Percentiles rank a stretch among this genome's conserved stretches.
Conservation (phyloP, 148 eudicot species). For the Pouteria glomerata region DNA sequence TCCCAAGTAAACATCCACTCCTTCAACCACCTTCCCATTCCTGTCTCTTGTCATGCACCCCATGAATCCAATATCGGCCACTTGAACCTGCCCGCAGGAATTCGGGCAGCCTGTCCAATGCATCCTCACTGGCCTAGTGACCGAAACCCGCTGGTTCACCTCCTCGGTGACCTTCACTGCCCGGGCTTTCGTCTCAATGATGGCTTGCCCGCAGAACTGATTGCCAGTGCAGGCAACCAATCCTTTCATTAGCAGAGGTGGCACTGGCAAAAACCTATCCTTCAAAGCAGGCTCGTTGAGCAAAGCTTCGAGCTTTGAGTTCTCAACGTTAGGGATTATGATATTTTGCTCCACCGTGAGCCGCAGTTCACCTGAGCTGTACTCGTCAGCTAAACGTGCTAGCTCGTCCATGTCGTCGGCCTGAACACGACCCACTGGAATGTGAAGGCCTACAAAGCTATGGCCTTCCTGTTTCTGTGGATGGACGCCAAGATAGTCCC, state of each 20-base stretch:
- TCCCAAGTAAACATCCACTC: conserved; percentile 77
- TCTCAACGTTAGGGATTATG: conserved; percentile 68
- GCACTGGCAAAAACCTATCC: conserved; percentile 63
- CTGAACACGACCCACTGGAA: conserved; percentile 89
- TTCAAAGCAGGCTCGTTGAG: conserved; percentile 64
- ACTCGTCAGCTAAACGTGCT: conserved; percentile 79
- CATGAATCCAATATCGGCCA: conserved; percentile 97
- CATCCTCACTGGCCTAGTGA: conserved; percentile 72
- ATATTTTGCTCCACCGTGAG: conserved; percentile 95
- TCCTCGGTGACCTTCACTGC: conserved; percentile 84
- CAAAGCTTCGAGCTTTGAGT: conserved; percentile 66
- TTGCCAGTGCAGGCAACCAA: conserved; percentile 92
- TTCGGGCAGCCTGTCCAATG: conserved; percentile 99
- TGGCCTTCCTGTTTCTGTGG: conserved; percentile 89
- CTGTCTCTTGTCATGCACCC: conserved; percentile 87
- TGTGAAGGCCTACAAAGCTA: conserved; percentile 84
- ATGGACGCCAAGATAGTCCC: conserved; percentile 80
- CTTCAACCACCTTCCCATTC: conserved; percentile 73
- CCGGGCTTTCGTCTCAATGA: conserved; percentile 84
- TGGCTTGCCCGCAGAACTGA: conserved; percentile 96
- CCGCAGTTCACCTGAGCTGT: conserved; percentile 89
- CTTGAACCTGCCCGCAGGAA: conserved; percentile 88
- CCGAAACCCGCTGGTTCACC: conserved; percentile 56
- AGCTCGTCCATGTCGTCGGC: conserved; percentile 94
- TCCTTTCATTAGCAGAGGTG: conserved; percentile 76